Percentiles rank a stretch among this genome's conserved stretches.
Evolutionary conservation across 1,139 yeast species (phyloP).

Genomic region (Suhomyces choctaworum): DNA sequence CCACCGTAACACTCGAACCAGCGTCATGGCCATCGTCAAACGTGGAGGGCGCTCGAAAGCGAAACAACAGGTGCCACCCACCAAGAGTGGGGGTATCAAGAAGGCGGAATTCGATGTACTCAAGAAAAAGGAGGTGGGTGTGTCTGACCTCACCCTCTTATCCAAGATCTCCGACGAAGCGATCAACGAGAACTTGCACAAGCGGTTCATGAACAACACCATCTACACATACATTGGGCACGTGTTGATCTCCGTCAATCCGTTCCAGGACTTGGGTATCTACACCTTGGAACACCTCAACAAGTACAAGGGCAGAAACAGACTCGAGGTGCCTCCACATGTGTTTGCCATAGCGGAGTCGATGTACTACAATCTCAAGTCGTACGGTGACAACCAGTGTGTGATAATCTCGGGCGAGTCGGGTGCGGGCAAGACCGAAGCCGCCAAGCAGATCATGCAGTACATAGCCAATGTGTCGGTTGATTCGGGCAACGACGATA

Average conservation of each 20-base stretch:
- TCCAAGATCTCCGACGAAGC: constrained; percentile 89
- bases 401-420: constrained; percentile 98
- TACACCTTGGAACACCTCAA: constrained; percentile 77
- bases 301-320: constrained; percentile 84
- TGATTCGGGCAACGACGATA: constrained; percentile 38
- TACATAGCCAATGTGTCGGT: constrained; percentile 84
- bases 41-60: constrained; percentile 68
- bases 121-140: constrained; percentile 96
- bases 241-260: constrained; percentile 92
- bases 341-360: constrained; percentile 97
- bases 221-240: constrained; percentile 90
- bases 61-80: constrained; percentile 55
- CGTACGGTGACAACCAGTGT: constrained; percentile 94
- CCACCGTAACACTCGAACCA: no score
- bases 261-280: constrained; percentile 93
- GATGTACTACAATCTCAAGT: constrained; percentile 93
- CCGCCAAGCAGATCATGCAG: constrained; percentile 98
- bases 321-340: constrained; percentile 98
- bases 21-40: constrained; percentile 69
- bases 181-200: constrained; percentile 87
- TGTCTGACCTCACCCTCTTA: constrained; percentile 86
- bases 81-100: constrained; percentile 66
- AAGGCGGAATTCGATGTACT: constrained; percentile 90
- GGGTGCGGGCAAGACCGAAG: constrained; percentile 99
- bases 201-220: constrained; percentile 83